phyloP scores from a whole-genome alignment of 441 rosid species.

The Gossypium trilobum region DNA sequence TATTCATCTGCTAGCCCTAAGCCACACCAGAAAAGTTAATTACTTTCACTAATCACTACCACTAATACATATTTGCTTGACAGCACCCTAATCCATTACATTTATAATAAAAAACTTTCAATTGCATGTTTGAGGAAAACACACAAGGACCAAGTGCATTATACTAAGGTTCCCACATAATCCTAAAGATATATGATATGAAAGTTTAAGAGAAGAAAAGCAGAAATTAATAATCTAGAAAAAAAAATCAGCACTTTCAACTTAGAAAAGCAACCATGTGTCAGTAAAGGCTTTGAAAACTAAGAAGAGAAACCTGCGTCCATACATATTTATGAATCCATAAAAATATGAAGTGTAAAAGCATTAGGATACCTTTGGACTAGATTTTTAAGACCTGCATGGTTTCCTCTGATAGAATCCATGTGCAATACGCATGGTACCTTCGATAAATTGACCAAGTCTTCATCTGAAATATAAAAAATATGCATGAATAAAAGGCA shows the following conservation, averaged over 20 bases:
- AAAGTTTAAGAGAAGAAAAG: not conserved
- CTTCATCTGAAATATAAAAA: constrained; percentile 31
- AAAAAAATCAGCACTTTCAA: not conserved
- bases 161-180: not conserved
- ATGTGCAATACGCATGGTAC: constrained; percentile 64
- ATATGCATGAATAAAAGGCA: not conserved
- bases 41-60: not conserved
- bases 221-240: not conserved
- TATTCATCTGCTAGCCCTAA: no score
- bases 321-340: not conserved
- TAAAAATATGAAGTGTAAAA: constrained; percentile 1
- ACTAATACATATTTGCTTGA: not conserved
- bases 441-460: constrained; percentile 29
- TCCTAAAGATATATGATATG: not conserved
- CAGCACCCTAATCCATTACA: not conserved
- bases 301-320: not conserved
- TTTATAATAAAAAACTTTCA: not conserved
- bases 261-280: not conserved
- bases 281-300: not conserved
- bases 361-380: constrained; percentile 43
- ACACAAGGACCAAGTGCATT: not conserved
- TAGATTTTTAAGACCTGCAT: constrained; percentile 57
- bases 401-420: constrained; percentile 67
- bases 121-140: not conserved
- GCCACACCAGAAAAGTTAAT: not conserved